Evolutionary conservation across 805 yeast genomes (phyloP).

Genomic region (Saccharomycopsis malanga): DNA sequence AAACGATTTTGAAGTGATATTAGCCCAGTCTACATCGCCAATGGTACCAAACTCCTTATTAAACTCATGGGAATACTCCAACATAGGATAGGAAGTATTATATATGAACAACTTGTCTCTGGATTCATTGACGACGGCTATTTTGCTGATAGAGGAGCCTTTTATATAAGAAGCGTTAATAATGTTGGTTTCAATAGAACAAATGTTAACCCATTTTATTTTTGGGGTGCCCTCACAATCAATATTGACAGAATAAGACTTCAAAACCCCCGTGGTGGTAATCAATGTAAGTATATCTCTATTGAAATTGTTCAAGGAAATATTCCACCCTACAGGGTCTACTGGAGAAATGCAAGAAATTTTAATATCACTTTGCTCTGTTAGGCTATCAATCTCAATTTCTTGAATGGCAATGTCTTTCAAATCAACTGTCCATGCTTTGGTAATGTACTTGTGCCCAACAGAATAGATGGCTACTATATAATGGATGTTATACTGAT

Average conservation of each 20-base stretch:
- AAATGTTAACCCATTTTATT: slow-evolving; percentile 48
- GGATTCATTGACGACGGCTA: slow-evolving; percentile 61
- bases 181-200: slow-evolving; percentile 50
- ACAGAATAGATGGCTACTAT: slow-evolving; percentile 45
- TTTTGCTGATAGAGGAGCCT: slow-evolving; percentile 69
- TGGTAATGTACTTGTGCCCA: slow-evolving; percentile 23
- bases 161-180: slow-evolving; percentile 45
- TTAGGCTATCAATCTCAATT: slow-evolving; percentile 32
- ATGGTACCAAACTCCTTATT: slow-evolving; percentile 35
- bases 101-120: slow-evolving; percentile 59
- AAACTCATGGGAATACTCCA: slow-evolving; percentile 53
- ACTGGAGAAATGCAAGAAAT: slow-evolving; percentile 46
- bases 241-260: slow-evolving; percentile 40
- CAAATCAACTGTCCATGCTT: slow-evolving; percentile 37
- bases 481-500: slow-evolving; percentile 32
- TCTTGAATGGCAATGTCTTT: slow-evolving; percentile 28
- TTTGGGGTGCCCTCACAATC: slow-evolving; percentile 7
- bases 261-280: slow-evolving; percentile 42
- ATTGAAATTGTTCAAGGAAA: slow-evolving; percentile 28
- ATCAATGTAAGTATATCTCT: slow-evolving; percentile 53
- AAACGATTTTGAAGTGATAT: slow-evolving; percentile 24
- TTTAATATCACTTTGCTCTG: slow-evolving; percentile 27
- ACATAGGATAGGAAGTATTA: slow-evolving; percentile 62
- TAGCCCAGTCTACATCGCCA: slow-evolving; percentile 83
- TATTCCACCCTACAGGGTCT: slow-evolving; percentile 60